Evolutionary conservation across 352 stramenopile species (phyloP).

Genomic region (Elongisporangium undulatum): DNA sequence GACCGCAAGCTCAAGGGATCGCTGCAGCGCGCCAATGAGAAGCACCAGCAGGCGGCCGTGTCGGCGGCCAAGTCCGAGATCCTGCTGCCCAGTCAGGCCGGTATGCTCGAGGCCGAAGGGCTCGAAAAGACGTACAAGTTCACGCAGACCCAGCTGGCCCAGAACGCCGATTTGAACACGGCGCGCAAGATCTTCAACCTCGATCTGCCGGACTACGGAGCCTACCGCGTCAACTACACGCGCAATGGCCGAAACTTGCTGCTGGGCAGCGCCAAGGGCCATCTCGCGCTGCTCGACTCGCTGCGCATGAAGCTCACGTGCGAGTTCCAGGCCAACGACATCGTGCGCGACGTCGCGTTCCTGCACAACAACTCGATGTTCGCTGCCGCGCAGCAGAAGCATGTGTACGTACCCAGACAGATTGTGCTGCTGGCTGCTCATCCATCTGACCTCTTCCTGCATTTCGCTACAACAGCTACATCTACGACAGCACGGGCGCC

Average conservation of each 20-base stretch:
- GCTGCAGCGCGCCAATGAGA: slow-evolving; percentile 64
- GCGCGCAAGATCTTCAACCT: slow-evolving; percentile 95
- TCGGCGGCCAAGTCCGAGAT: slow-evolving; percentile 90
- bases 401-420: slow-evolving; percentile 81
- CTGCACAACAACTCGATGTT: slow-evolving; percentile 98
- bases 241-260: slow-evolving; percentile 94
- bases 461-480: slow-evolving; percentile 38
- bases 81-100: slow-evolving; percentile 80
- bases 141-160: slow-evolving; percentile 85
- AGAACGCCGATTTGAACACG: slow-evolving; percentile 93
- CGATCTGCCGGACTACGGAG: slow-evolving; percentile 88
- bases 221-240: slow-evolving; percentile 94
- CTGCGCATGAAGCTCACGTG: slow-evolving; percentile 88
- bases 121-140: slow-evolving; percentile 97
- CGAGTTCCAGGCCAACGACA: slow-evolving; percentile 94
- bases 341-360: slow-evolving; percentile 94
- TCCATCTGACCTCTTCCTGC: background rate
- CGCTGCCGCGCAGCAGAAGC: slow-evolving; percentile 96
- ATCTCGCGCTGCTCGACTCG: slow-evolving; percentile 95
- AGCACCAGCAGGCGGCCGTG: slow-evolving; percentile 81
- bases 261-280: slow-evolving; percentile 91
- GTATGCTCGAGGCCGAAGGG: slow-evolving; percentile 92
- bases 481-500: slow-evolving; percentile 97
- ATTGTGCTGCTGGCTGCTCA: background rate
- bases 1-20: slow-evolving; percentile 88